Percentiles rank a stretch among this genome's conserved stretches.
Conservation (phyloP, 2,329 filamentous ascomycete genomes). For the Endoconidiophora polonica region DNA sequence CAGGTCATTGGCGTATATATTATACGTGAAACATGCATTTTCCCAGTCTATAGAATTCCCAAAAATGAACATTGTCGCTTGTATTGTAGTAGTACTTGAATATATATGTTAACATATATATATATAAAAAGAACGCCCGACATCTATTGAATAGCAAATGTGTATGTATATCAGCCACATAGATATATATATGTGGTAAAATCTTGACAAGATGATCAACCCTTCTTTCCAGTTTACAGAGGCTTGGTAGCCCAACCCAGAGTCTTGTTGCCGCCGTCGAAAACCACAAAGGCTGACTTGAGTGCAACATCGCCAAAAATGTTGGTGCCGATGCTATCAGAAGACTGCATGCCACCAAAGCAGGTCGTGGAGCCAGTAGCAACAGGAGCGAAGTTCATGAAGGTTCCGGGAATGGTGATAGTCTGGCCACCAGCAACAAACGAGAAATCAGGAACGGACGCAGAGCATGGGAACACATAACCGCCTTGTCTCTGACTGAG, state of each 20-base stretch:
- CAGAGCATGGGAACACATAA: slow-evolving; percentile 30
- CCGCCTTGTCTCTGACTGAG: slow-evolving; percentile 26
- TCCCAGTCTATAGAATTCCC: too few relatives aligned
- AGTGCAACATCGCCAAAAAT: slow-evolving; percentile 49
- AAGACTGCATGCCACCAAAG: slow-evolving; percentile 52
- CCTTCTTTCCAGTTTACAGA: background rate
- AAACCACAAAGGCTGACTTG: slow-evolving; percentile 43
- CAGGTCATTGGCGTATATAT: too few relatives aligned
- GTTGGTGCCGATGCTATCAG: slow-evolving; percentile 26
- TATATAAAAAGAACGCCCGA: background rate
- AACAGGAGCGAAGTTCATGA: slow-evolving; percentile 33
- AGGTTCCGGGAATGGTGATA: slow-evolving; percentile 36
- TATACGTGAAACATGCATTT: too few relatives aligned
- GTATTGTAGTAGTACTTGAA: too few relatives aligned
- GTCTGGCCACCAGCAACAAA: slow-evolving; percentile 43
- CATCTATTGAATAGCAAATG: background rate
- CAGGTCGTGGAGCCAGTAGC: slow-evolving; percentile 36
- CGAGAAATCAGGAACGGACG: slow-evolving; percentile 29
- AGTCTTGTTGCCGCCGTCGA: slow-evolving; percentile 37
- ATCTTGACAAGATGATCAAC: background rate
- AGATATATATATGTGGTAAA: too few relatives aligned
- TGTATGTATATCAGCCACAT: too few relatives aligned
- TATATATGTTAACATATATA: too few relatives aligned
- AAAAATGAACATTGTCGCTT: too few relatives aligned
- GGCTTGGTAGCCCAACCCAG: slow-evolving; percentile 21